Conservation (phyloP, 768 basidiomycete genomes). For the Strobilomyces confusus region DNA sequence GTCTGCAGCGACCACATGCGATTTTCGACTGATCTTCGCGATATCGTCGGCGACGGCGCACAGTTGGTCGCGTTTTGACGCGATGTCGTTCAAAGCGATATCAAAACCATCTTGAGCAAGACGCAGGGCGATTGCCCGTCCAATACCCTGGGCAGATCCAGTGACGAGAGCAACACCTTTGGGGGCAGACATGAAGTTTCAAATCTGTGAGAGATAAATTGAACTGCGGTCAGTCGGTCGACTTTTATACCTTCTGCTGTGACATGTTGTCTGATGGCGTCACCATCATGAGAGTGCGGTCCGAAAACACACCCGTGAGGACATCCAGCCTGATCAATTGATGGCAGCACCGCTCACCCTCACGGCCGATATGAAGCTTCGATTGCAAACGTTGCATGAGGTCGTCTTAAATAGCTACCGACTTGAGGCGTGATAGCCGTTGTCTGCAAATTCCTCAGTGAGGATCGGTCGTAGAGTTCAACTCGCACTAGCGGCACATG, state of each 20-base stretch:
- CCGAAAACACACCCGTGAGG: not conserved
- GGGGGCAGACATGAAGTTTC: not conserved
- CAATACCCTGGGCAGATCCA: conserved; percentile 28
- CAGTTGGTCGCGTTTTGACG: conserved; percentile 27
- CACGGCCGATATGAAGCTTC: not conserved
- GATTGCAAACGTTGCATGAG: not conserved
- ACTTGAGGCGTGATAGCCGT: too few relatives aligned
- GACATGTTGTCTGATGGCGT: not conserved
- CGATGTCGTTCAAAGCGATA: conserved; percentile 30
- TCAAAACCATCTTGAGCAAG: conserved; percentile 33
- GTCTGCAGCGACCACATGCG: conserved; percentile 33
- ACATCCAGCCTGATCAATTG: not conserved
- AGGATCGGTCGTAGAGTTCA: not conserved
- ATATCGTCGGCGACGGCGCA: conserved; percentile 29
- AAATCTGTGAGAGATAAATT: not conserved
- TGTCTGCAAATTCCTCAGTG: too few relatives aligned
- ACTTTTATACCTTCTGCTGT: not conserved
- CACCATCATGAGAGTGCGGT: not conserved
- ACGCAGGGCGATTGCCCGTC: conserved; percentile 30
- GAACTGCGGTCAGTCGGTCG: not conserved
- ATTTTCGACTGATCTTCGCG: conserved; percentile 24
- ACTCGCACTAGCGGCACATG: not conserved
- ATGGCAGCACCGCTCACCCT: not conserved
- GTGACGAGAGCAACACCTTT: conserved; percentile 34
- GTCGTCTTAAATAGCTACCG: not conserved